Conservation (phyloP, 148 eudicot species). For the Camellia sinensis region DNA sequence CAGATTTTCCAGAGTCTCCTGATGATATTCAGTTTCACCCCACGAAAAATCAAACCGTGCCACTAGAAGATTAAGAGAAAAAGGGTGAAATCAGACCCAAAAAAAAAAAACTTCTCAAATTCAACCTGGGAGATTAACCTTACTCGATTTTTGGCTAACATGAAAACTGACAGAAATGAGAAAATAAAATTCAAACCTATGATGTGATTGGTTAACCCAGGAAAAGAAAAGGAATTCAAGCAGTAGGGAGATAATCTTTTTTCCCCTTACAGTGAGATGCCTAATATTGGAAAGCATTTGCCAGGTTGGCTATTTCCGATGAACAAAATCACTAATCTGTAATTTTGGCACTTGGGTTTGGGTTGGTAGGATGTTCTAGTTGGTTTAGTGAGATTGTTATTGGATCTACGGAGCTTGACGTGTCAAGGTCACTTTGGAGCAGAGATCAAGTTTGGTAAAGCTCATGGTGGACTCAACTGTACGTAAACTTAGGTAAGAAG, state of each 20-base stretch:
- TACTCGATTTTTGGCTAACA: not conserved
- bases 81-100: not conserved
- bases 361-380: too few species aligned
- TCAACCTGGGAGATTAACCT: not conserved
- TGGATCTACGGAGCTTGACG: too few species aligned
- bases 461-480: too few species aligned
- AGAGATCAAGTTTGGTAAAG: too few species aligned
- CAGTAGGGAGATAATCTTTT: not conserved
- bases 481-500: too few species aligned
- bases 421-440: too few species aligned
- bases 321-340: too few species aligned
- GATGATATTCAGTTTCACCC: constrained; percentile 41
- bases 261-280: not conserved
- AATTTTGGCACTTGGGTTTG: too few species aligned
- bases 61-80: constrained; percentile 20
- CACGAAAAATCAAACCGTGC: constrained; percentile 49
- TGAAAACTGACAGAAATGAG: not conserved
- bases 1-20: constrained; percentile 41
- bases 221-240: not conserved
- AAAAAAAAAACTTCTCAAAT: not conserved
- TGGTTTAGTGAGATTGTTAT: too few species aligned
- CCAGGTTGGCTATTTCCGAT: too few species aligned
- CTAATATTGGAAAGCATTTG: not conserved
- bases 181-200: not conserved
- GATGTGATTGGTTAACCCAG: not conserved